phyloP scores from a whole-genome alignment of 148 eudicot species.

The Spergularia marina region DNA sequence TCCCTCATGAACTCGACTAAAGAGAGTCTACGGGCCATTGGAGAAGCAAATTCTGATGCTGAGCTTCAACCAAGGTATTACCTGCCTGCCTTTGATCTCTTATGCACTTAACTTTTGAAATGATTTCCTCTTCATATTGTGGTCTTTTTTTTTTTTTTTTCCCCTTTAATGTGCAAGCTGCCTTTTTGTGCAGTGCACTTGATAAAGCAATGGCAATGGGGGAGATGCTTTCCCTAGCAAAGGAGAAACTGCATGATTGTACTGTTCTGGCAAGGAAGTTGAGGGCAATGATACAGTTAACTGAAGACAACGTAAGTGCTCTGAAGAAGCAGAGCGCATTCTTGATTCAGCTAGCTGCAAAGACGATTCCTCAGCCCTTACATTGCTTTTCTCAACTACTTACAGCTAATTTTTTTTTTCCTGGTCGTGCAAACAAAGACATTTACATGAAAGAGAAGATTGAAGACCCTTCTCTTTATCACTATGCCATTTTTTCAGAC shows the following conservation, averaged over 20 bases:
- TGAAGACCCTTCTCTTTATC: conserved; percentile 79
- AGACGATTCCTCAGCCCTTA: conserved; percentile 81
- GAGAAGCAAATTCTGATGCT: conserved; percentile 79
- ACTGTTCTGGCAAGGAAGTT: conserved; percentile 68
- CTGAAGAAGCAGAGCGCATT: conserved; percentile 84
- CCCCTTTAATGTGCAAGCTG: conserved; percentile 12
- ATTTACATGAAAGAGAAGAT: conserved; percentile 55
- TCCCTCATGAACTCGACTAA: conserved; percentile 62
- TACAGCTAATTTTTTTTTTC: conserved; percentile 65
- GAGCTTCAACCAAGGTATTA: conserved; percentile 79
- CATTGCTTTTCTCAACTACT: conserved; percentile 88
- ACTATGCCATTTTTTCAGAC: conserved; percentile 95
- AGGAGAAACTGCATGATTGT: conserved; percentile 77
- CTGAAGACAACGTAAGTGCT: conserved; percentile 57
- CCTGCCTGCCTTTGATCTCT: conserved; percentile 1
- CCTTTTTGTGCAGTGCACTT: conserved; percentile 55
- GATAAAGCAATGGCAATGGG: conserved; percentile 92
- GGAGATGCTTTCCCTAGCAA: conserved; percentile 71
- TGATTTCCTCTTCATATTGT: conserved; percentile 6
- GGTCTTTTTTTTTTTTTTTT: not conserved
- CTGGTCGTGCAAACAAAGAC: conserved; percentile 45
- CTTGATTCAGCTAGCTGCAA: conserved; percentile 92
- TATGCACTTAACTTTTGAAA: conserved; percentile 14
- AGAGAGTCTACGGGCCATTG: conserved; percentile 58
- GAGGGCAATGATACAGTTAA: conserved; percentile 88